Evolutionary conservation across 2,329 filamentous ascomycete genomes (phyloP).

Genomic region (Aspergillus pseudoglaucus): DNA sequence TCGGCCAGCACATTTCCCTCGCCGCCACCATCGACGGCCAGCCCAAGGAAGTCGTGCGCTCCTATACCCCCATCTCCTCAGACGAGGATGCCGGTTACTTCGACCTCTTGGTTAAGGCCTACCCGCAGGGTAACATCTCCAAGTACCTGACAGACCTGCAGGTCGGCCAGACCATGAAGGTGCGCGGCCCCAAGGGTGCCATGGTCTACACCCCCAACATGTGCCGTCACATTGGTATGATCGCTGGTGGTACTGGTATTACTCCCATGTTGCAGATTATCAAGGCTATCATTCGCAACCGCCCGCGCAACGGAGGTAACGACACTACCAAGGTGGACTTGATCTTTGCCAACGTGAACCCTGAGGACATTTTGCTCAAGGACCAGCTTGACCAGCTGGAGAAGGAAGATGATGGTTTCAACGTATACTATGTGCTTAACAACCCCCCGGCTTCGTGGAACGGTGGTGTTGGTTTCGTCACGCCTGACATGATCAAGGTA

Average conservation of each 20-base stretch:
- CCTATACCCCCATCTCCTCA: slow-evolving; percentile 86
- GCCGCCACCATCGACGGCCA: slow-evolving; percentile 71
- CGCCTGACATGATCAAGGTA: slow-evolving; percentile 88
- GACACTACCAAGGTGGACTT: slow-evolving; percentile 87
- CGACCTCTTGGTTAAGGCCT: slow-evolving; percentile 96
- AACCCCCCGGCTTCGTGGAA: slow-evolving; percentile 89
- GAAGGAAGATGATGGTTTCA: slow-evolving; percentile 71
- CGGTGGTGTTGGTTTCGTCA: slow-evolving; percentile 91
- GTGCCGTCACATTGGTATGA: slow-evolving; percentile 94
- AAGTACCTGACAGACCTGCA: slow-evolving; percentile 78
- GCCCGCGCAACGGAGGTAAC: slow-evolving; percentile 56
- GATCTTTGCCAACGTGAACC: slow-evolving; percentile 94
- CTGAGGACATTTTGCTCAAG: slow-evolving; percentile 85
- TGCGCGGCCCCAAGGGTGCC: slow-evolving; percentile 91
- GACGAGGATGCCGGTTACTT: slow-evolving; percentile 87
- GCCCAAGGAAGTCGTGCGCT: slow-evolving; percentile 78
- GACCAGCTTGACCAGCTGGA: slow-evolving; percentile 81
- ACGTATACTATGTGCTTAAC: slow-evolving; percentile 92
- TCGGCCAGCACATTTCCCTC: slow-evolving; percentile 98
- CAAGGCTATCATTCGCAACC: slow-evolving; percentile 78
- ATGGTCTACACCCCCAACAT: slow-evolving; percentile 98
- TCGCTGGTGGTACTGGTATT: slow-evolving; percentile 94
- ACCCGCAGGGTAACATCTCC: slow-evolving; percentile 95
- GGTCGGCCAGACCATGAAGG: slow-evolving; percentile 80
- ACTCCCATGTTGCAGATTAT: slow-evolving; percentile 98